Evolutionary conservation across 2,329 filamentous ascomycete genomes (phyloP), one percentile per base, ranked within the genome.

Genomic region (Colletotrichum eremochloae): DNA sequence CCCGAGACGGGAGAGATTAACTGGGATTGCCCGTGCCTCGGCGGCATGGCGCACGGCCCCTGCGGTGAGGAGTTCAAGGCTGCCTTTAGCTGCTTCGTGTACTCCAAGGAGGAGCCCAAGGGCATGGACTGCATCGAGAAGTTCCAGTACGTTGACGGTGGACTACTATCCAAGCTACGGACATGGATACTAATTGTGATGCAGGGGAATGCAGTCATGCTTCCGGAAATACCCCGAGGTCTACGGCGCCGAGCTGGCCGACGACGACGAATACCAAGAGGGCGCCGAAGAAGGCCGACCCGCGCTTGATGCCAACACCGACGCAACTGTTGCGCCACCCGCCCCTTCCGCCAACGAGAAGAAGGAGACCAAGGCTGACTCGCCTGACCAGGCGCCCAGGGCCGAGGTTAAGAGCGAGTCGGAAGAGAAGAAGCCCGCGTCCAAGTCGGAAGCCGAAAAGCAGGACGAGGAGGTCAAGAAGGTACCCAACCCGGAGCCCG

Each of bases 1-100:
- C 95, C 95, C 3, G 96, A 98, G 86, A 99, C 96, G 12, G 96
- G 96, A 77, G 96, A 99, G 88, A 99, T 99, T 84, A 99, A 99
- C 87, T 99, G 96, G 96, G 96, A 98, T 81, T 99, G 96, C 83
- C 96, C 96, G 20, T 99, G 96, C 82, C 86, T 99, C 44, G 96
- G 96, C 61, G 96, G 96, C 65, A 99, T 99, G 96, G 96, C 96
- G 9, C 85, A 97, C 80, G 96, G 96, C 0, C 96, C 96, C 66
- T 99, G 96, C 81, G 96, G 96, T 60, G 94, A 97, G 81, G 92
- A 98, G 79, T 99, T 99, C 89, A 95, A 92, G 86, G 91, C 92
- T 33, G 96, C 96, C 0, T 99, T 99, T 79, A 97, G 95, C 89
- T 99, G 96, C 85, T 99, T 99, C 79, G 95, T 99, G n/a, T 96